Conservation (phyloP, 371 early-diverging fungal species). For the Syncephalastrum monosporum region DNA sequence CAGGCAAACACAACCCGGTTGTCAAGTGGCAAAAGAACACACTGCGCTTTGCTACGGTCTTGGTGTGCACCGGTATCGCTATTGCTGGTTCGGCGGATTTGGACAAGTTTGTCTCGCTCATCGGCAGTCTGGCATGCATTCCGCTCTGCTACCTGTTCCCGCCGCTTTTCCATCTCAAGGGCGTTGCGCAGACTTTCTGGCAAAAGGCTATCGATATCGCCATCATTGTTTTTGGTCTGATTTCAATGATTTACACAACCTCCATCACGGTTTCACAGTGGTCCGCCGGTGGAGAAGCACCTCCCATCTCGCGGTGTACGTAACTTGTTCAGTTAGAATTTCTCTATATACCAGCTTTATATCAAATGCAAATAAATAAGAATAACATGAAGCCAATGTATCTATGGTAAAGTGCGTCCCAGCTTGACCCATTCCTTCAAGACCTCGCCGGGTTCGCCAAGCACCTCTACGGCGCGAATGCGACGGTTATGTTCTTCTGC, state of each 20-base stretch:
- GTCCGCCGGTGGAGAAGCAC: constrained; percentile 33
- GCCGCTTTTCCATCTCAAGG: constrained; percentile 77
- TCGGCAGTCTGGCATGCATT: constrained; percentile 65
- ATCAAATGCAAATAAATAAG: not conserved
- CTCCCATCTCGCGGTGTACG: constrained; percentile 34
- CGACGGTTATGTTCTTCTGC: constrained; percentile 40
- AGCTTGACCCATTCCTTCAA: constrained; percentile 43
- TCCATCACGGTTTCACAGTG: constrained; percentile 70
- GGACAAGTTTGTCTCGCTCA: constrained; percentile 82
- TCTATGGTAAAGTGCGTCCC: constrained; percentile 12
- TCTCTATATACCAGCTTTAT: constrained; percentile 5
- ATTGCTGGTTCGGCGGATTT: constrained; percentile 73
- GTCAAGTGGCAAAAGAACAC: constrained; percentile 90
- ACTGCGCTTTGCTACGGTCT: constrained; percentile 60
- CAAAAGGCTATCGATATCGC: constrained; percentile 55
- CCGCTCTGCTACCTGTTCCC: constrained; percentile 82
- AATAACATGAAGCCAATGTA: not conserved
- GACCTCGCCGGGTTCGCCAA: constrained; percentile 50
- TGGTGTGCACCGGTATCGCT: constrained; percentile 64
- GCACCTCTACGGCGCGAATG: constrained; percentile 35
- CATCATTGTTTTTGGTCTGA: constrained; percentile 68
- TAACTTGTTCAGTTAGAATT: constrained; percentile 2
- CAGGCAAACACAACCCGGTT: constrained; percentile 60
- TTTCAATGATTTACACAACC: constrained; percentile 78
- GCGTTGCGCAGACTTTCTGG: constrained; percentile 41